Percentiles rank a stretch among this genome's conserved stretches.
phyloP scores from a whole-genome alignment of 495 filamentous ascomycete species.

The Platismatia glauca region DNA sequence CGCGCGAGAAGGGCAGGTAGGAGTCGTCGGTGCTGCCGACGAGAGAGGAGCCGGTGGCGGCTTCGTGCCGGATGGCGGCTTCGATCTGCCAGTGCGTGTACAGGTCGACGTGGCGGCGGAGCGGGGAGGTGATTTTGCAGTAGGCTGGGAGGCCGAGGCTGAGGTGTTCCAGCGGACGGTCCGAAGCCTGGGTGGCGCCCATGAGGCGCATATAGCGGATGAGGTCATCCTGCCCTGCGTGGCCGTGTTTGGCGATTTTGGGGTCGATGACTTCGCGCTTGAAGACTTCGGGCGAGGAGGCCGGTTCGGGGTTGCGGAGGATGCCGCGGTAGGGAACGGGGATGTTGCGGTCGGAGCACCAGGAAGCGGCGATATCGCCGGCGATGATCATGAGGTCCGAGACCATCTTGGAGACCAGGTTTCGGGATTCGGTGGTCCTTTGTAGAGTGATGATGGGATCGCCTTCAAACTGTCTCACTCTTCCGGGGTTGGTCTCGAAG shows the following conservation, averaged over 20 bases:
- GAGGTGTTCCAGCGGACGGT: slow-evolving; percentile 44
- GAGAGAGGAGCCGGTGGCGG: slow-evolving; percentile 43
- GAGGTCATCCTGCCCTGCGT: slow-evolving; percentile 21
- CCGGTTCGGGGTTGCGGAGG: slow-evolving; percentile 48
- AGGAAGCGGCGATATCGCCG: slow-evolving; percentile 60
- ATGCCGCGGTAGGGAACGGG: slow-evolving; percentile 70
- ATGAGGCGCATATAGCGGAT: slow-evolving; percentile 36
- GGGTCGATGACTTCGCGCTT: slow-evolving; percentile 5
- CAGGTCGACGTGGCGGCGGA: slow-evolving; percentile 76
- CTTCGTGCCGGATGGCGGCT: slow-evolving; percentile 65
- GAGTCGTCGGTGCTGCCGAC: slow-evolving; percentile 32
- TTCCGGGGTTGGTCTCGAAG: background rate
- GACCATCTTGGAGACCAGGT: slow-evolving; percentile 34
- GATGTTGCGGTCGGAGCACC: slow-evolving; percentile 65
- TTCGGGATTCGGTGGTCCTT: slow-evolving; percentile 4
- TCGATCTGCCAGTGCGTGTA: slow-evolving; percentile 91
- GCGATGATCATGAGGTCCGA: slow-evolving; percentile 69
- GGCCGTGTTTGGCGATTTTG: slow-evolving; percentile 22
- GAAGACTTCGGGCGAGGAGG: slow-evolving; percentile 22
- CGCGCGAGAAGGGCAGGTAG: slow-evolving; percentile 55
- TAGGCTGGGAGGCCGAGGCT: slow-evolving; percentile 62
- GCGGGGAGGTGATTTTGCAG: slow-evolving; percentile 72
- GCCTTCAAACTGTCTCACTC: slow-evolving; percentile 5
- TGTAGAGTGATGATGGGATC: slow-evolving; percentile 16
- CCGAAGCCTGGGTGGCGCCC: slow-evolving; percentile 44